These are phyloP conservation scores for Protea cynaroides DNA, from an alignment of 164 flowering plant genomes.

Conservation along the genomic window DNA sequence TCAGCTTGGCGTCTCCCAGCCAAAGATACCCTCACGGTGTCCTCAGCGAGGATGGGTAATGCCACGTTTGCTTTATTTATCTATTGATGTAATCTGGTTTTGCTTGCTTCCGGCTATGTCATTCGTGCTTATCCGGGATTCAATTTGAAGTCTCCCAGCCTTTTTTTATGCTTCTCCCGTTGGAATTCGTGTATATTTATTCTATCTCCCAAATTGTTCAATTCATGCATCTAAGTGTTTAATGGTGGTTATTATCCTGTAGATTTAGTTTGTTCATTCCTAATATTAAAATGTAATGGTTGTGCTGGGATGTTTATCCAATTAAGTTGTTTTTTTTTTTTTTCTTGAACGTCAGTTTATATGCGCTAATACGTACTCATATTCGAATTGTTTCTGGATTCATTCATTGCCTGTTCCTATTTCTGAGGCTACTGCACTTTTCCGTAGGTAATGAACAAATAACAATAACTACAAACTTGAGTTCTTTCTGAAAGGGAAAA, in stretches of 20 bases:
- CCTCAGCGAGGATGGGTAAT: conserved; percentile 94
- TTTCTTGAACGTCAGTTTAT: neutral
- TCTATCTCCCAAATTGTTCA: neutral
- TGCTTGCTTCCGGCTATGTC: conserved; percentile 4
- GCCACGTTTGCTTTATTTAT: conserved; percentile 3
- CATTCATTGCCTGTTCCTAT: neutral
- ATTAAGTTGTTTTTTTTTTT: neutral
- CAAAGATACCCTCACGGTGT: conserved; percentile 68
- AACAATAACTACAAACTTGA: too few relatives aligned
- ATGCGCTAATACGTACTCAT: too few relatives aligned
- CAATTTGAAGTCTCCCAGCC: neutral
- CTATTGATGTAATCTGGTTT: neutral
- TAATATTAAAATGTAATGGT: neutral
- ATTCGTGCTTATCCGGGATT: neutral
- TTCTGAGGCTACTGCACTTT: neutral
- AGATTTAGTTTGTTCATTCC: neutral
- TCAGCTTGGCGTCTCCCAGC: conserved; percentile 55
- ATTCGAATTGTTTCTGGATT: neutral
- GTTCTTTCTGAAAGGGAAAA: too few relatives aligned
- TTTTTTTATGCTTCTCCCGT: neutral
- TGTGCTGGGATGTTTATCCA: neutral
- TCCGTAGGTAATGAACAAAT: neutral
- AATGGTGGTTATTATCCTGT: neutral
- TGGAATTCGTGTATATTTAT: too few relatives aligned
- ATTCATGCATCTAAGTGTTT: neutral